phyloP scores from a whole-genome alignment of 768 basidiomycete species.

The Candolleomyces aberdarensis region DNA sequence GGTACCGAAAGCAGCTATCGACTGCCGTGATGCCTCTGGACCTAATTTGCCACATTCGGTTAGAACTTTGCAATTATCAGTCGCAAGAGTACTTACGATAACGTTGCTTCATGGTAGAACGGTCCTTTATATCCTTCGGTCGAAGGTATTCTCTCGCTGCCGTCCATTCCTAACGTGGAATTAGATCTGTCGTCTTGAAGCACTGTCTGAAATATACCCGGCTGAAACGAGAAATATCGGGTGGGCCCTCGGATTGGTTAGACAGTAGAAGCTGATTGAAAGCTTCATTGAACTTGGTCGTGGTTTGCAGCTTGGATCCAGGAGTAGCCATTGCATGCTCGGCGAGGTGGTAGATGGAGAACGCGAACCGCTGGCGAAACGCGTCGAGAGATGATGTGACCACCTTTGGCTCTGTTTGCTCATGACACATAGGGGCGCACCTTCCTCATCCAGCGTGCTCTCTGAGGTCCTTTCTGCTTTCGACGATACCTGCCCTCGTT shows the following conservation, averaged over 20 bases:
- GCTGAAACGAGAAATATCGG: constrained; percentile 60
- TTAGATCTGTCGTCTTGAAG: background rate
- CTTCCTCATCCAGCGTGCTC: too few species aligned
- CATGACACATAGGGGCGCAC: background rate
- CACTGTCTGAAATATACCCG: constrained; percentile 37
- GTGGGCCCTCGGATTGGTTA: constrained; percentile 47
- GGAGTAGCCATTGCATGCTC: constrained; percentile 47
- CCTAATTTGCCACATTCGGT: constrained; percentile 38
- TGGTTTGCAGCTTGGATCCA: constrained; percentile 62
- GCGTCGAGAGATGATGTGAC: background rate
- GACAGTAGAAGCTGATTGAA: constrained; percentile 55
- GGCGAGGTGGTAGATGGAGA: background rate
- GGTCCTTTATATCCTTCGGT: constrained; percentile 47
- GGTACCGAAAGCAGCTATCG: constrained; percentile 45
- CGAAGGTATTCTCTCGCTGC: constrained; percentile 50
- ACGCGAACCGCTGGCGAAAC: background rate
- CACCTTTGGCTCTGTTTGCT: background rate
- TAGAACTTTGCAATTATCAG: background rate
- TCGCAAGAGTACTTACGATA: background rate
- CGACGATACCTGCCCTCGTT: too few species aligned
- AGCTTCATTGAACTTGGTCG: constrained; percentile 68
- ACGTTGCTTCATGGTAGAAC: constrained; percentile 4
- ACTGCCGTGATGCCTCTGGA: constrained; percentile 10
- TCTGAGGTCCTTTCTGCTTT: too few species aligned
- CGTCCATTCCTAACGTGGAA: constrained; percentile 52